These are phyloP conservation scores for Wickerhamomyces bisporus DNA, from an alignment of 805 yeast species.

Conservation along the genomic window DNA sequence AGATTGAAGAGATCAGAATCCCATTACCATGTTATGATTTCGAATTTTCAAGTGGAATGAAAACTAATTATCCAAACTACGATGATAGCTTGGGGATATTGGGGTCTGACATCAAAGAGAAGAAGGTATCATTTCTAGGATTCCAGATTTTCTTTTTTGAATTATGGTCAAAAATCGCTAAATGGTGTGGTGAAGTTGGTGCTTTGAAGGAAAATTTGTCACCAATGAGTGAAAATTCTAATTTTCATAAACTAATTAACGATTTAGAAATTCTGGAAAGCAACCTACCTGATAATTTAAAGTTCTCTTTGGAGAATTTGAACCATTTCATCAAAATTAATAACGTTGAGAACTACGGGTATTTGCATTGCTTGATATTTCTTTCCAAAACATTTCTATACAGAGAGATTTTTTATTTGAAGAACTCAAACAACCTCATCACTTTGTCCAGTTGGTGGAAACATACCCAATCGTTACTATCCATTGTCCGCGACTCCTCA, in stretches of 20 bases:
- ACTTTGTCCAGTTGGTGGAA: constrained; percentile 27
- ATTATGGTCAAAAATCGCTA: constrained; percentile 32
- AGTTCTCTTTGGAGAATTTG: constrained; percentile 23
- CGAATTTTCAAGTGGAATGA: constrained; percentile 25
- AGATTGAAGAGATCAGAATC: constrained; percentile 27
- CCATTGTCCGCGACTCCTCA: constrained; percentile 25
- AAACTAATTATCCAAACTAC: constrained; percentile 7
- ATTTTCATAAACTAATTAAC: constrained; percentile 22
- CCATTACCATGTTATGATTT: constrained; percentile 28
- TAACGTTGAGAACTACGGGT: constrained; percentile 29
- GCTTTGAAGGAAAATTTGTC: constrained; percentile 25
- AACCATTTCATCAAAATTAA: constrained; percentile 29
- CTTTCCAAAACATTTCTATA: constrained; percentile 30
- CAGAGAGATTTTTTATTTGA: constrained; percentile 30
- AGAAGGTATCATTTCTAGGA: constrained; percentile 22
- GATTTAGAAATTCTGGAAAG: constrained; percentile 22
- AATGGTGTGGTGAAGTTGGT: constrained; percentile 35
- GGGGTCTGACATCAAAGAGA: constrained; percentile 2
- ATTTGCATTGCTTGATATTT: constrained; percentile 30
- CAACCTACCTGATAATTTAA: constrained; percentile 25
- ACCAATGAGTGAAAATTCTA: constrained; percentile 27
- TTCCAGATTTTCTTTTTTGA: constrained; percentile 30
- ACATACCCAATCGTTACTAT: constrained; percentile 22
- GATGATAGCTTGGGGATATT: constrained; percentile 5
- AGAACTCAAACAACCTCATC: constrained; percentile 4